These are phyloP conservation scores for Mucor irregularis DNA, from an alignment of 371 early-diverging fungal genomes.

Conservation along the genomic window DNA sequence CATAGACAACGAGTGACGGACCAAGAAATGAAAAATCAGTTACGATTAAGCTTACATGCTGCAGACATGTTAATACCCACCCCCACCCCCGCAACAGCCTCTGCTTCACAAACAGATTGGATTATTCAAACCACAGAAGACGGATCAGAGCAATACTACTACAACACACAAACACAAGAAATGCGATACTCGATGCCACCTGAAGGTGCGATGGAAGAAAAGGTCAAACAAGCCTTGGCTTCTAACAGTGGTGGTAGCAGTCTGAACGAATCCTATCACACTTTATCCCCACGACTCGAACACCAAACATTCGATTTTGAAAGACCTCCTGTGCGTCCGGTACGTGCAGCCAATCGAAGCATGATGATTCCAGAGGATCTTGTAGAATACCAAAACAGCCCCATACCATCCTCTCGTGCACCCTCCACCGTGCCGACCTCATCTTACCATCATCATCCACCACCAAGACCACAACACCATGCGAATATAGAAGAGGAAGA, in stretches of 20 bases:
- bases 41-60: conserved; percentile 28
- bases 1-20: conserved; percentile 11
- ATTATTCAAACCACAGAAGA: conserved; percentile 57
- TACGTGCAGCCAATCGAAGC: conserved; percentile 30
- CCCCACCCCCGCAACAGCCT: background rate
- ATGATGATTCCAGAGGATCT: conserved; percentile 1
- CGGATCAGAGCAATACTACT: conserved; percentile 57
- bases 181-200: conserved; percentile 57
- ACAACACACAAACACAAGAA: conserved; percentile 51
- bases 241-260: background rate
- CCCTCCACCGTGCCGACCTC: background rate
- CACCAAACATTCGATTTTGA: background rate
- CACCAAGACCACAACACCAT: background rate
- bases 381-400: too few relatives aligned
- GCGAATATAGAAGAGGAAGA: too few relatives aligned
- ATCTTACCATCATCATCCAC: too few relatives aligned
- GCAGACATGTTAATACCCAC: conserved; percentile 13
- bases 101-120: conserved; percentile 39
- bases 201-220: conserved; percentile 18
- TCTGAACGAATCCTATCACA: background rate
- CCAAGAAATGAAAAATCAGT: conserved; percentile 9
- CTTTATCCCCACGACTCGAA: background rate
- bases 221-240: background rate
- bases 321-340: conserved; percentile 28
- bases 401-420: background rate